phyloP scores from a whole-genome alignment of 2,329 filamentous ascomycete genomes.

The Hypoxylon rubiginosum region DNA sequence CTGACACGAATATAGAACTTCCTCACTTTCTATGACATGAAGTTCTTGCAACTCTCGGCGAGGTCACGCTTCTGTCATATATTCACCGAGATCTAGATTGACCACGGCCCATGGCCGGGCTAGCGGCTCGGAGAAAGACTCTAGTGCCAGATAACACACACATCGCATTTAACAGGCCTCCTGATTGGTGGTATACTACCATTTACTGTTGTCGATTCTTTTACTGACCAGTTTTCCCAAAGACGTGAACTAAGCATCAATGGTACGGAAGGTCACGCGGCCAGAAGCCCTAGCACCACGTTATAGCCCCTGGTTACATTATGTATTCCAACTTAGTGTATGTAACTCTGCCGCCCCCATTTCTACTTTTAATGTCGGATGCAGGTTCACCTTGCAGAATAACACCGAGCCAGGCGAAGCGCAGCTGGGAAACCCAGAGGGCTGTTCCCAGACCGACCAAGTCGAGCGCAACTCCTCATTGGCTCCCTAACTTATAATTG shows the following conservation, averaged over 20 bases:
- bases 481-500: slow-evolving; percentile 10
- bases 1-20: not conserved
- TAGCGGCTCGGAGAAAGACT: slow-evolving; percentile 31
- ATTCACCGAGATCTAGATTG: slow-evolving; percentile 43
- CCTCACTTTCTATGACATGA: not conserved
- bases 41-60: not conserved
- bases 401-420: slow-evolving; percentile 36
- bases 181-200: slow-evolving; percentile 34
- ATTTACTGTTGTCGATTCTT: slow-evolving; percentile 44
- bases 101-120: slow-evolving; percentile 29
- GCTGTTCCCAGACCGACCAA: slow-evolving; percentile 21
- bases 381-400: slow-evolving; percentile 45
- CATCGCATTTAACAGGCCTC: slow-evolving; percentile 16
- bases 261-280: slow-evolving; percentile 48
- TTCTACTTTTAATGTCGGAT: slow-evolving; percentile 31
- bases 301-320: slow-evolving; percentile 30
- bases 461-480: slow-evolving; percentile 24
- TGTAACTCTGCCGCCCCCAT: slow-evolving; percentile 42
- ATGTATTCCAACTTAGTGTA: slow-evolving; percentile 21
- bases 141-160: slow-evolving; percentile 38
- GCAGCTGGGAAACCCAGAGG: slow-evolving; percentile 17
- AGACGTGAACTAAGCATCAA: slow-evolving; percentile 17
- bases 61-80: slow-evolving; percentile 30
- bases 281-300: slow-evolving; percentile 31
- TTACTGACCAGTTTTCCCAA: slow-evolving; percentile 36